phyloP scores from a whole-genome alignment of 306 rosid species.

The Oemleria cerasiformis region DNA sequence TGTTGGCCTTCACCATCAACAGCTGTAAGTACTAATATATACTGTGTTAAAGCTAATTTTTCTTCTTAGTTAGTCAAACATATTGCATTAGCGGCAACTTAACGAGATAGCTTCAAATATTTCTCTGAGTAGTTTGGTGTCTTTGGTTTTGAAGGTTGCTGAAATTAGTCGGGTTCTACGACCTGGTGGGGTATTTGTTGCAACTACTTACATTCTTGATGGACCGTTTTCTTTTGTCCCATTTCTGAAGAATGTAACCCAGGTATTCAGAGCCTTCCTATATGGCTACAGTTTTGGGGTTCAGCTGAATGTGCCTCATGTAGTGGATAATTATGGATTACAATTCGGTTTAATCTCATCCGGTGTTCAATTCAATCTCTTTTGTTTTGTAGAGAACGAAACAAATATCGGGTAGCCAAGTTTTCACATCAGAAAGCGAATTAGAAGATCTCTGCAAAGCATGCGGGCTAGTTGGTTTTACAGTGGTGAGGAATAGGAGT shows the following conservation, averaged over 20 bases:
- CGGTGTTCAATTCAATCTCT: neutral
- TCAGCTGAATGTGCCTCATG: neutral
- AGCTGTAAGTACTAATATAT: constrained; percentile 55
- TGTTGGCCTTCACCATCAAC: constrained; percentile 96
- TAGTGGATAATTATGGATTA: neutral
- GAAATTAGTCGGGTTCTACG: constrained; percentile 83
- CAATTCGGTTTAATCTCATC: neutral
- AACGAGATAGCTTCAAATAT: too few relatives aligned
- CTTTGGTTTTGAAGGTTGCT: constrained; percentile 58
- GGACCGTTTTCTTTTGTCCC: constrained; percentile 66
- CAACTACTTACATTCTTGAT: constrained; percentile 70
- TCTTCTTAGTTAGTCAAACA: constrained; percentile 8
- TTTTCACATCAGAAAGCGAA: constrained; percentile 62
- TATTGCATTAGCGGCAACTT: too few relatives aligned
- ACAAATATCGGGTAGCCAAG: constrained; percentile 53
- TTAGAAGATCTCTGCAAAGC: constrained; percentile 77
- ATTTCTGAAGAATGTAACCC: constrained; percentile 42
- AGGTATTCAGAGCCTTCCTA: constrained; percentile 42
- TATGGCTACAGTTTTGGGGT: neutral
- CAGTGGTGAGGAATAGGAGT: constrained; percentile 54
- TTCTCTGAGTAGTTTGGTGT: constrained; percentile 4
- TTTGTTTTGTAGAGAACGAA: constrained; percentile 33
- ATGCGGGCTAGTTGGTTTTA: constrained; percentile 65
- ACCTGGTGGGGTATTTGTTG: constrained; percentile 95
- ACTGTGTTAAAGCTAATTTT: constrained; percentile 19